These are phyloP conservation scores for Hansenula lynferdii DNA, from an alignment of 1,139 yeast genomes.

Conservation along the genomic window DNA sequence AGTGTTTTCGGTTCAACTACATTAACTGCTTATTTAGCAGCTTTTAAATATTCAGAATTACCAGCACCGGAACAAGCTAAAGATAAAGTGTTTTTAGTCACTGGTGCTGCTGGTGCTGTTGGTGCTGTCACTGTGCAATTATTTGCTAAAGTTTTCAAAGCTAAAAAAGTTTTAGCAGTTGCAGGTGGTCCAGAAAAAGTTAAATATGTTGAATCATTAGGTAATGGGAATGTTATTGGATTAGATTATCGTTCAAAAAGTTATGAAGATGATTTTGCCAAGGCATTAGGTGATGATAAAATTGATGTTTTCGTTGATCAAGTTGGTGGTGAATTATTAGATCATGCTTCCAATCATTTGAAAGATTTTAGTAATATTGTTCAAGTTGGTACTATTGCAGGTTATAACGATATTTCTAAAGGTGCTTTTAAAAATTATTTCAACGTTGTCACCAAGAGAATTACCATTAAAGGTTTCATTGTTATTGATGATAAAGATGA, in stretches of 20 bases:
- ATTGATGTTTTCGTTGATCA: constrained; percentile 51
- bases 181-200: constrained; percentile 59
- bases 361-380: constrained; percentile 41
- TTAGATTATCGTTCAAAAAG: constrained; percentile 50
- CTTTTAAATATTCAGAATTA: constrained; percentile 39
- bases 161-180: constrained; percentile 55
- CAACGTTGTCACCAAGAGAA: constrained; percentile 41
- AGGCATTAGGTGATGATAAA: constrained; percentile 40
- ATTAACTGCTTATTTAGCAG: constrained; percentile 58
- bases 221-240: constrained; percentile 42
- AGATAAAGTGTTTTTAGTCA: constrained; percentile 42
- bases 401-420: constrained; percentile 43
- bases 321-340: constrained; percentile 61
- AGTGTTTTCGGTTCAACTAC: constrained; percentile 54
- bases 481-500: constrained; percentile 33
- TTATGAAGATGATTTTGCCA: constrained; percentile 37
- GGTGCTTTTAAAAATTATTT: constrained; percentile 35
- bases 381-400: constrained; percentile 62
- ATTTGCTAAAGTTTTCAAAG: constrained; percentile 49
- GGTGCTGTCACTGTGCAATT: constrained; percentile 60
- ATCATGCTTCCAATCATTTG: constrained; percentile 37
- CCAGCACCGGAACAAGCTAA: constrained; percentile 27
- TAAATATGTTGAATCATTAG: constrained; percentile 49
- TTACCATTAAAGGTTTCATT: constrained; percentile 45
- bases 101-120: constrained; percentile 72